Evolutionary conservation across 2,329 filamentous ascomycete species (phyloP).

Genomic region (Zasmidium citrigriseum): DNA sequence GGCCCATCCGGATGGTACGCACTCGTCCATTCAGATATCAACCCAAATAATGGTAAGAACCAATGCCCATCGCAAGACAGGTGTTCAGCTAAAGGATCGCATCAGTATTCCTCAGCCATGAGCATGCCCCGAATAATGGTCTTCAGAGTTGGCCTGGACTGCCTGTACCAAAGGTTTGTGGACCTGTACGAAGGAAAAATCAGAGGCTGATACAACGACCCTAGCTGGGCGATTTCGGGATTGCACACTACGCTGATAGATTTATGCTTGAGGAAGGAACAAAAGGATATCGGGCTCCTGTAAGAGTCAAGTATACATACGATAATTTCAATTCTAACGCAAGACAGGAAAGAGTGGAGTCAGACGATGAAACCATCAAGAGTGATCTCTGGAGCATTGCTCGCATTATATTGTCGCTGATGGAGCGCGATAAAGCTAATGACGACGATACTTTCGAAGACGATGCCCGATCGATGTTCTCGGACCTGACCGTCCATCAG

Average conservation of each 20-base stretch:
- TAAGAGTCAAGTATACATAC: too few relatives aligned
- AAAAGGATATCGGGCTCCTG: too few relatives aligned
- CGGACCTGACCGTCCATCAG: too few relatives aligned
- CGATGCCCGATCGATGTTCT: too few relatives aligned
- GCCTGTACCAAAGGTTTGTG: not conserved
- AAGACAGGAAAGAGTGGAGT: not conserved
- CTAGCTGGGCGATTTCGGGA: not conserved
- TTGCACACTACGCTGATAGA: too few relatives aligned
- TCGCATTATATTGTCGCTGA: not conserved
- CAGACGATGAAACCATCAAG: not conserved
- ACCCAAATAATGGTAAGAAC: slow-evolving; percentile 9
- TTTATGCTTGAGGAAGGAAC: too few relatives aligned
- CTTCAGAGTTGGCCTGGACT: not conserved
- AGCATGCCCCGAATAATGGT: not conserved
- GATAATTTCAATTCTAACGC: too few relatives aligned
- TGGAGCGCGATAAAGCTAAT: too few relatives aligned
- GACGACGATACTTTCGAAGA: too few relatives aligned
- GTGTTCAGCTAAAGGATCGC: too few relatives aligned
- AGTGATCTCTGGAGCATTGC: not conserved
- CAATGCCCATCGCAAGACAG: too few relatives aligned
- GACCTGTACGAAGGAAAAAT: not conserved
- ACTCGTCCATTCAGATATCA: slow-evolving; percentile 12
- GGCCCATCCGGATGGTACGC: not conserved
- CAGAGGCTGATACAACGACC: not conserved
- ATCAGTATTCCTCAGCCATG: too few relatives aligned